Conservation (phyloP, 768 basidiomycete species). For the Epithele typhae region DNA sequence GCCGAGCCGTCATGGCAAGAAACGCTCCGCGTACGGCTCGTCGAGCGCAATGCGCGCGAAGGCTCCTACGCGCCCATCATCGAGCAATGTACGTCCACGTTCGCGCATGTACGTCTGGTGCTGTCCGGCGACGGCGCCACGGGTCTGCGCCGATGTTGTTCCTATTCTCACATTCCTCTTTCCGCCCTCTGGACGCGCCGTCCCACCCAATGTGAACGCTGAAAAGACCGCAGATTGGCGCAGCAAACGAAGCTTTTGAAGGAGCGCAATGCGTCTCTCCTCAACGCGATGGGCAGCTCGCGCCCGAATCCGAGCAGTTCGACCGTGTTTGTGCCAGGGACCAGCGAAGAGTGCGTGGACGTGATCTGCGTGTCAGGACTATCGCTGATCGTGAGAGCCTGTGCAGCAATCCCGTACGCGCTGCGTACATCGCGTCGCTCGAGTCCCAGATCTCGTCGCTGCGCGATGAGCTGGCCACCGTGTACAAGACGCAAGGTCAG, state of each 20-base stretch:
- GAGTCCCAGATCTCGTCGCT: constrained; percentile 92
- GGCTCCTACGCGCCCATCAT: constrained; percentile 80
- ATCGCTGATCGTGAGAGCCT: constrained; percentile 1
- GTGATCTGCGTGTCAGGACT: no score
- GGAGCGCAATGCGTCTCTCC: constrained; percentile 84
- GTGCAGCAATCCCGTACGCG: constrained; percentile 74
- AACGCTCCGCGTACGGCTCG: constrained; percentile 69
- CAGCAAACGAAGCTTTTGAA: constrained; percentile 90
- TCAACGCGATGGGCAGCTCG: constrained; percentile 78
- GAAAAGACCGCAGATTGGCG: constrained; percentile 82
- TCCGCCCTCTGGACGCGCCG: neutral
- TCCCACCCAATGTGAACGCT: constrained; percentile 21
- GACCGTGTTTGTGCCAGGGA: constrained; percentile 54
- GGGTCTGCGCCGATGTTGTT: neutral
- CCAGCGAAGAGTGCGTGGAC: constrained; percentile 67
- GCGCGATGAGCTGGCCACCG: constrained; percentile 87
- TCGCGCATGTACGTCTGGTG: no score
- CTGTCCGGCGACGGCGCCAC: constrained; percentile 2
- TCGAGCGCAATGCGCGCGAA: constrained; percentile 80
- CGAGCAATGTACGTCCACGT: constrained; percentile 81
- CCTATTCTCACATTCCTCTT: neutral
- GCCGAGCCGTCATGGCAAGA: constrained; percentile 86
- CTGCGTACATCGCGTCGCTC: constrained; percentile 86
- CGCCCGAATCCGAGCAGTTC: constrained; percentile 58
- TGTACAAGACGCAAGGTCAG: constrained; percentile 95